Conservation (phyloP, 495 filamentous ascomycete species). For the Friedmanniomyces simplex region DNA sequence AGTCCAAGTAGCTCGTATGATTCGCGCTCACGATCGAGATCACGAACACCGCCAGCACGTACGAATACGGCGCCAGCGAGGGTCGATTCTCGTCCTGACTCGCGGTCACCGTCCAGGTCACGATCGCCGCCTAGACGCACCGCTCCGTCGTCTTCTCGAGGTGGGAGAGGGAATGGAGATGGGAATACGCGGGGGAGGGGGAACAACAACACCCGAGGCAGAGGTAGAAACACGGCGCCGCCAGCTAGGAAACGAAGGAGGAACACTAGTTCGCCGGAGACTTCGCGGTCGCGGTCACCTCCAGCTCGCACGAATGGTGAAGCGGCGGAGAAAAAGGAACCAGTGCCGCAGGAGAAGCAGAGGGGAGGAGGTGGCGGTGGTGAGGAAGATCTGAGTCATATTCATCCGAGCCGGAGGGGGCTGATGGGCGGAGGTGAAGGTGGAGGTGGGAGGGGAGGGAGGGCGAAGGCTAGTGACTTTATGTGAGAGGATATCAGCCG, state of each 20-base stretch:
- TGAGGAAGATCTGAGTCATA: slow-evolving; percentile 20
- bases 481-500: slow-evolving; percentile 4
- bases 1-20: slow-evolving; percentile 2
- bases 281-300: slow-evolving; percentile 17
- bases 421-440: slow-evolving; percentile 18
- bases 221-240: neutral
- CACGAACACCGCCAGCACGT: neutral
- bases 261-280: slow-evolving; percentile 13
- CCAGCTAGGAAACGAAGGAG: slow-evolving; percentile 14
- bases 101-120: neutral
- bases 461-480: slow-evolving; percentile 24
- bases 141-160: neutral
- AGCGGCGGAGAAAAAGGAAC: neutral
- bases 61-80: neutral
- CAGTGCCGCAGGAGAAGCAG: neutral
- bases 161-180: neutral
- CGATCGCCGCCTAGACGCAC: neutral
- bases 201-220: neutral
- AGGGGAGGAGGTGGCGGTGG: neutral
- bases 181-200: neutral
- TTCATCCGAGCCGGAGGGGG: slow-evolving; percentile 22
- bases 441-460: slow-evolving; percentile 10
- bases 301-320: slow-evolving; percentile 8
- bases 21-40: slow-evolving; percentile 20
- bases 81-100: slow-evolving; percentile 4